Evolutionary conservation across 768 basidiomycete species (phyloP).

Genomic region (Dacryopinax spathularia): DNA sequence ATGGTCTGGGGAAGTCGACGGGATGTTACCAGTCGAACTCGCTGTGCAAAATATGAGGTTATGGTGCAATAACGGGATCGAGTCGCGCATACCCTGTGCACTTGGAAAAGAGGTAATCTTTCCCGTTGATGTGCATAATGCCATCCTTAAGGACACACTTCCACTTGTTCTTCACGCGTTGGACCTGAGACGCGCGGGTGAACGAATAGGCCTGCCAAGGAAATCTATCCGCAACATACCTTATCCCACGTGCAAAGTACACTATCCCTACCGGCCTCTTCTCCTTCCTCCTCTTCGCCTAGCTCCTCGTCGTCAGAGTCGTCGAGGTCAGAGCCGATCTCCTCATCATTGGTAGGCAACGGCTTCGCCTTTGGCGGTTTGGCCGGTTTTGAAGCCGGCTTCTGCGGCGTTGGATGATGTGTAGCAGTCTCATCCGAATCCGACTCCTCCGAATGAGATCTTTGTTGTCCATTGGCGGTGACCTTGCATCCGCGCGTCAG

Average conservation of each 20-base stretch:
- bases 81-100: constrained; percentile 71
- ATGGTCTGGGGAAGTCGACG: not conserved
- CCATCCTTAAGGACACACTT: constrained; percentile 96
- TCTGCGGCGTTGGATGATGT: constrained; percentile 1
- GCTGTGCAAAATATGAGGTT: constrained; percentile 6
- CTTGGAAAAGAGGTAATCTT: constrained; percentile 93
- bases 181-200: constrained; percentile 47
- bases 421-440: not conserved
- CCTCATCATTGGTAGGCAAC: constrained; percentile 37
- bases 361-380: not conserved
- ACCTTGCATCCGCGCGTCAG: not conserved
- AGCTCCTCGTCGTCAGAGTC: constrained; percentile 67
- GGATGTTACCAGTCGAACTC: constrained; percentile 19
- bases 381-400: not conserved
- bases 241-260: constrained; percentile 99
- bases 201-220: not conserved
- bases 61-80: not conserved
- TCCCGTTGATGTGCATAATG: constrained; percentile 92
- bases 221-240: constrained; percentile 32
- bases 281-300: constrained; percentile 66
- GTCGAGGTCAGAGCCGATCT: constrained; percentile 92
- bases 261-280: constrained; percentile 67
- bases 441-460: not conserved
- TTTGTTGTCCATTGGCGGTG: not conserved
- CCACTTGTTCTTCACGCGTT: constrained; percentile 99